phyloP scores from a whole-genome alignment of 495 filamentous ascomycete genomes.

The Penicillium manginii region DNA sequence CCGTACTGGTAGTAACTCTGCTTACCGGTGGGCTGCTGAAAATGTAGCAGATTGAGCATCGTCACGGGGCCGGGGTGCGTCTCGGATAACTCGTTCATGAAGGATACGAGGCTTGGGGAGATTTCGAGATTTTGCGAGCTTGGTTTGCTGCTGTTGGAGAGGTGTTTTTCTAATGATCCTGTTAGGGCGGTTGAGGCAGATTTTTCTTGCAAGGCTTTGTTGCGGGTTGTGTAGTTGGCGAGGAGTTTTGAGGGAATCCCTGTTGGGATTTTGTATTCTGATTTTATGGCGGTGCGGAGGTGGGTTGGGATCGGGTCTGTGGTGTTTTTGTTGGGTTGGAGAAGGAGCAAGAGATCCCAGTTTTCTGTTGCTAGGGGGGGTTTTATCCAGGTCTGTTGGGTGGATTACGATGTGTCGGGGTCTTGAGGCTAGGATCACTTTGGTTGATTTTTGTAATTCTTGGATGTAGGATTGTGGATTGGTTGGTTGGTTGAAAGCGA shows the following conservation, averaged over 20 bases:
- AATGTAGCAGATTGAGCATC: conserved; percentile 72
- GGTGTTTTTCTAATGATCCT: conserved; percentile 36
- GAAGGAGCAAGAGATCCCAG: conserved; percentile 63
- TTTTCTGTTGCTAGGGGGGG: conserved; percentile 48
- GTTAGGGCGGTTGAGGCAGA: conserved; percentile 39
- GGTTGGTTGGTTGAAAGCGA: conserved; percentile 37
- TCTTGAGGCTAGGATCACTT: conserved; percentile 51
- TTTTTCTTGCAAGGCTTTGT: conserved; percentile 50
- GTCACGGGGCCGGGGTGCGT: conserved; percentile 55
- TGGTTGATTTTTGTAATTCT: conserved; percentile 27
- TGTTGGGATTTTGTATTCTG: conserved; percentile 52
- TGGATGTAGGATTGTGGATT: conserved; percentile 29
- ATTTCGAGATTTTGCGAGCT: conserved; percentile 60
- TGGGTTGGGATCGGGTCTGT: conserved; percentile 37
- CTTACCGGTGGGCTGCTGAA: conserved; percentile 53
- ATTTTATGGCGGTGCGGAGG: conserved; percentile 34
- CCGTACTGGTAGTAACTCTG: conserved; percentile 62
- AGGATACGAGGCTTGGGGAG: conserved; percentile 51
- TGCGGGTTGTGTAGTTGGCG: conserved; percentile 47
- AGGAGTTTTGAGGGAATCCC: conserved; percentile 60
- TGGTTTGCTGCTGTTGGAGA: conserved; percentile 28
- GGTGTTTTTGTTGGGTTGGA: conserved; percentile 29
- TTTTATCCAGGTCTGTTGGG: conserved; percentile 51
- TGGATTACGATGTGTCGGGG: conserved; percentile 52
- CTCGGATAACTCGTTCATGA: conserved; percentile 42